These are phyloP conservation scores for Coprinellus aureogranulatus DNA, from an alignment of 768 basidiomycete species.

Conservation along the genomic window DNA sequence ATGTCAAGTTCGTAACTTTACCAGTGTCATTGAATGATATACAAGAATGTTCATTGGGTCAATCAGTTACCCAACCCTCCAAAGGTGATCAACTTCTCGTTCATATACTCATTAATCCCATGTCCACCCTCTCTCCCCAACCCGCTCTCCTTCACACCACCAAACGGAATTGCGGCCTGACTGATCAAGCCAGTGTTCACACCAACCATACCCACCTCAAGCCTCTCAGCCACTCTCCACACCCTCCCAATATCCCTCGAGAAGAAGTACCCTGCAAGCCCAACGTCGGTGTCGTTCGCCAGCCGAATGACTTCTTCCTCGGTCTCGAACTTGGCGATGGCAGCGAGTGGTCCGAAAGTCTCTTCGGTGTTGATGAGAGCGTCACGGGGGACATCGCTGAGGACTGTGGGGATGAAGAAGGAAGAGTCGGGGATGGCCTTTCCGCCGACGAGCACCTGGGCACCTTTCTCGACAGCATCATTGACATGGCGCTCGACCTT, in stretches of 20 bases:
- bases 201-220: constrained; percentile 93
- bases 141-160: constrained; percentile 90
- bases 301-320: constrained; percentile 88
- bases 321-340: constrained; percentile 84
- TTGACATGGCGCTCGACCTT: constrained; percentile 87
- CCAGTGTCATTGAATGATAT: too few species aligned
- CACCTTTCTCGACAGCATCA: constrained; percentile 83
- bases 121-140: constrained; percentile 80
- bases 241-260: constrained; percentile 79
- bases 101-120: constrained; percentile 89
- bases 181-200: constrained; percentile 79
- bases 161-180: constrained; percentile 81
- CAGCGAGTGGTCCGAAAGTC: constrained; percentile 93
- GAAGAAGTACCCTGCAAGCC: constrained; percentile 95
- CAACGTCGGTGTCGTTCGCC: constrained; percentile 81
- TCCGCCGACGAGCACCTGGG: constrained; percentile 88
- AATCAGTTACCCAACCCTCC: constrained; percentile 54
- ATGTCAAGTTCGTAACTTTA: too few species aligned
- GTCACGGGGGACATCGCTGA: constrained; percentile 73
- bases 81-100: constrained; percentile 76
- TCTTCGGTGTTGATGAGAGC: constrained; percentile 78
- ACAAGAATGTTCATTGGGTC: too few species aligned
- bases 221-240: constrained; percentile 91
- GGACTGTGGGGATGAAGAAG: constrained; percentile 87
- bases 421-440: constrained; percentile 55